phyloP scores from a whole-genome alignment of 108 stramenopile species.

The Nannochloropsis gaditana region DNA sequence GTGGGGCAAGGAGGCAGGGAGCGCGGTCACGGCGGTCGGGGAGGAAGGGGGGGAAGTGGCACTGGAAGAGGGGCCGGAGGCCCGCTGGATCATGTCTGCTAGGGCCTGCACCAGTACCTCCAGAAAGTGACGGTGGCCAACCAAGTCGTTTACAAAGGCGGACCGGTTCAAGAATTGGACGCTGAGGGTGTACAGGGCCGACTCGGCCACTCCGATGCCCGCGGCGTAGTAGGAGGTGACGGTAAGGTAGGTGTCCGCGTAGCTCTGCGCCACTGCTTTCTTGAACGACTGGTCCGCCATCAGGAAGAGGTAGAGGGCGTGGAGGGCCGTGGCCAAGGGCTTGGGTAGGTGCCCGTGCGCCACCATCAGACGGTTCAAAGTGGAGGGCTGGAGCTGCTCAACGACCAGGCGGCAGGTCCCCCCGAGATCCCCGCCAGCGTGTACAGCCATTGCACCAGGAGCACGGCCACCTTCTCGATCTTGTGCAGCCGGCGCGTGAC shows the following conservation, averaged over 20 bases:
- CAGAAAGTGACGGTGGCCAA: slow-evolving; percentile 60
- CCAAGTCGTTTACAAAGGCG: slow-evolving; percentile 75
- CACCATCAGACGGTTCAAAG: slow-evolving; percentile 37
- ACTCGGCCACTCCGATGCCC: slow-evolving; percentile 75
- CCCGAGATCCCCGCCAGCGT: slow-evolving; percentile 34
- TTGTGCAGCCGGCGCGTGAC: neutral
- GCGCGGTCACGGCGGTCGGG: neutral
- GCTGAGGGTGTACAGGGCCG: slow-evolving; percentile 57
- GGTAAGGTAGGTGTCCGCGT: slow-evolving; percentile 69
- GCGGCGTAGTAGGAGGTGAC: slow-evolving; percentile 70
- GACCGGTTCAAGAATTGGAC: slow-evolving; percentile 88
- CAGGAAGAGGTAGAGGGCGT: slow-evolving; percentile 75
- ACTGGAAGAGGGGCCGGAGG: slow-evolving; percentile 25
- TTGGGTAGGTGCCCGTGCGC: slow-evolving; percentile 33
- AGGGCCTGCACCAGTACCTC: slow-evolving; percentile 61
- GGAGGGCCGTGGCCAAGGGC: slow-evolving; percentile 44
- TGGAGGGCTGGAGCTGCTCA: slow-evolving; percentile 34
- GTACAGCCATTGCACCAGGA: slow-evolving; percentile 41
- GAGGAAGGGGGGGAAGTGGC: neutral
- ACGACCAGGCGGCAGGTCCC: slow-evolving; percentile 47
- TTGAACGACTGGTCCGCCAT: slow-evolving; percentile 88
- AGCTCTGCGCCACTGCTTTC: slow-evolving; percentile 72
- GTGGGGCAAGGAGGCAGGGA: neutral
- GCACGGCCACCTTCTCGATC: slow-evolving; percentile 20
- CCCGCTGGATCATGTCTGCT: slow-evolving; percentile 59